These are phyloP conservation scores for Ramularia collo-cygni DNA, from an alignment of 2,329 filamentous ascomycete genomes.

Conservation along the genomic window DNA sequence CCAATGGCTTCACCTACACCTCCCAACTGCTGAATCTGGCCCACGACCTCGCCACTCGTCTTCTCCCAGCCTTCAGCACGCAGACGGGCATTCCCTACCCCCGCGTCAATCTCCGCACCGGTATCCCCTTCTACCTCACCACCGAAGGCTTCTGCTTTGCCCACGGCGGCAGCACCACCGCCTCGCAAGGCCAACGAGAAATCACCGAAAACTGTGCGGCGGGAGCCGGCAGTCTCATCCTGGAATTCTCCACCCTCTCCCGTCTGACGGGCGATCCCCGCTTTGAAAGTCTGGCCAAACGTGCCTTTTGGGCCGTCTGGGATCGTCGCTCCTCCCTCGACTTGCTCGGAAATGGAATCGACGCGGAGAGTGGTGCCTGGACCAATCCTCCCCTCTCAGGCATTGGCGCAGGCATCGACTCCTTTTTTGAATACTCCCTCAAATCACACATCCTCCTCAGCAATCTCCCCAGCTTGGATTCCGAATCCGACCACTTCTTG, in stretches of 20 bases:
- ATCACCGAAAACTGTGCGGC: constrained; percentile 96
- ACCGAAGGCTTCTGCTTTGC: constrained; percentile 41
- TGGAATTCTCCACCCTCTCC: constrained; percentile 89
- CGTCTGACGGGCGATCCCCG: constrained; percentile 75
- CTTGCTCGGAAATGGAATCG: constrained; percentile 83
- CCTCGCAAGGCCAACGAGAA: constrained; percentile 43
- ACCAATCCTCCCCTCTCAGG: constrained; percentile 74
- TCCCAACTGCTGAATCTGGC: constrained; percentile 88
- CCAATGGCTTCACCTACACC: constrained; percentile 66
- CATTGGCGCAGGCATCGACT: constrained; percentile 93
- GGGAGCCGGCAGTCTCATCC: constrained; percentile 86
- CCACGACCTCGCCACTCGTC: constrained; percentile 70
- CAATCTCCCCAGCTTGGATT: constrained; percentile 53
- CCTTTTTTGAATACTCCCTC: constrained; percentile 96
- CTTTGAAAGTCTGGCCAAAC: constrained; percentile 86
- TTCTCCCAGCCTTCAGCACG: constrained; percentile 89
- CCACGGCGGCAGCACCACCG: constrained; percentile 36
- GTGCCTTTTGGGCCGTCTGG: constrained; percentile 98
- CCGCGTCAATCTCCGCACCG: constrained; percentile 81
- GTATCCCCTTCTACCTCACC: constrained; percentile 78
- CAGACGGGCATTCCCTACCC: constrained; percentile 89
- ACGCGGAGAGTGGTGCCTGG: constrained; percentile 87
- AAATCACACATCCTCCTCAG: constrained; percentile 91
- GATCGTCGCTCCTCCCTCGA: constrained; percentile 74
- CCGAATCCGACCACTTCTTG: constrained; percentile 65